These are phyloP conservation scores for Inga oerstediana DNA, from an alignment of 306 rosid species.

Conservation along the genomic window DNA sequence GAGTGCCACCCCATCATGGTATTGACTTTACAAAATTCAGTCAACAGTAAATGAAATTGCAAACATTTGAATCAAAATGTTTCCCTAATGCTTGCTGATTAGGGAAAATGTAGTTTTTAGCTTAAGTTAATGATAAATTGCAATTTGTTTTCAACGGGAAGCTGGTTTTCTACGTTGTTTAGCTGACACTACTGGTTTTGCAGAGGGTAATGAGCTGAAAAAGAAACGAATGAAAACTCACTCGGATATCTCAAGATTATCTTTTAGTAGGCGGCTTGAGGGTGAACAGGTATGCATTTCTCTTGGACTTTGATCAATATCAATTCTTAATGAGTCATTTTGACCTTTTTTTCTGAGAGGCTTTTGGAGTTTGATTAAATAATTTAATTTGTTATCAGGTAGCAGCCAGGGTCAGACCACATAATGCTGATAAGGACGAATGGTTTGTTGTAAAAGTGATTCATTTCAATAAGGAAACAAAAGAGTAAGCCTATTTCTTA, in stretches of 20 bases:
- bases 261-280: conserved; percentile 70
- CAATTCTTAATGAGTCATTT: not conserved
- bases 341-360: not conserved
- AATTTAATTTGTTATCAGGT: conserved; percentile 59
- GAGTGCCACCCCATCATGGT: not conserved
- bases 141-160: not conserved
- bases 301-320: conserved; percentile 14
- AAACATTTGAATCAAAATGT: not conserved
- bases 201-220: conserved; percentile 94
- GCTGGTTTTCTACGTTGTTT: conserved; percentile 3
- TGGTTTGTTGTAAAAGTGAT: conserved; percentile 96
- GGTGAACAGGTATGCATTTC: conserved; percentile 81
- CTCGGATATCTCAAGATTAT: conserved; percentile 72
- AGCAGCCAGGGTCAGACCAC: conserved; percentile 88
- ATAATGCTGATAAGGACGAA: conserved; percentile 89
- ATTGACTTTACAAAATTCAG: not conserved
- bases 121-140: too few species aligned
- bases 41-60: not conserved
- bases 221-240: conserved; percentile 80
- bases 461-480: conserved; percentile 91
- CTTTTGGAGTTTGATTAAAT: not conserved
- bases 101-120: not conserved
- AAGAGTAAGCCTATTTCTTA: conserved; percentile 60
- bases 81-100: not conserved
- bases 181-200: conserved; percentile 43